These are phyloP conservation scores for Trypanosoma scelopori DNA, from an alignment of 208 protist genomes.

Conservation along the genomic window DNA sequence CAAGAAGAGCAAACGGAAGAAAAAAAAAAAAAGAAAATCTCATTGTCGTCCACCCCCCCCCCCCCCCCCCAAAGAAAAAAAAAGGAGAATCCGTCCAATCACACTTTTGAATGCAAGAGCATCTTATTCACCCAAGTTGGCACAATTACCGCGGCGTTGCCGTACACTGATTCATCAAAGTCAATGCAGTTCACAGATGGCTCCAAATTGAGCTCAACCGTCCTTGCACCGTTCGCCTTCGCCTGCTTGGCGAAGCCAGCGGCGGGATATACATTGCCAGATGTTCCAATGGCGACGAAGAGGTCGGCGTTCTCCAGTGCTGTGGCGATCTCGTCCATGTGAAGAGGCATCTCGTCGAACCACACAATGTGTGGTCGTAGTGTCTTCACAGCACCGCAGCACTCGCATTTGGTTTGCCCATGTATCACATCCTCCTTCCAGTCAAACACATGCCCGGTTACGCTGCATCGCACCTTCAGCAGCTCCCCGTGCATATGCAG, in stretches of 20 bases:
- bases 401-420: conserved; percentile 41
- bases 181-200: conserved; percentile 34
- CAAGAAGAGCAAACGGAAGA: conserved; percentile 12
- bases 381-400: conserved; percentile 44
- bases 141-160: conserved; percentile 52
- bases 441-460: conserved; percentile 35
- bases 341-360: conserved; percentile 77
- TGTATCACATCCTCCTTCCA: conserved; percentile 36
- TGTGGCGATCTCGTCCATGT: conserved; percentile 55
- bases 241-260: conserved; percentile 53
- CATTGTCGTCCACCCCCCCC: too few relatives aligned
- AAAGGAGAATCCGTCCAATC: conserved; percentile 13
- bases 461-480: conserved; percentile 57
- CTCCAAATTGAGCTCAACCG: conserved; percentile 68
- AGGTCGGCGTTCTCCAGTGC: conserved; percentile 44
- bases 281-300: conserved; percentile 76
- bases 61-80: neutral
- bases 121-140: conserved; percentile 55
- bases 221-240: conserved; percentile 33
- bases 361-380: conserved; percentile 84
- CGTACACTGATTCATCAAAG: conserved; percentile 55
- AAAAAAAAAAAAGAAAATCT: too few relatives aligned
- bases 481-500: conserved; percentile 87
- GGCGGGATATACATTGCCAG: conserved; percentile 75
- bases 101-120: conserved; percentile 17